phyloP scores from a whole-genome alignment of 495 filamentous ascomycete genomes.

The Alectoria sarmentosa region DNA sequence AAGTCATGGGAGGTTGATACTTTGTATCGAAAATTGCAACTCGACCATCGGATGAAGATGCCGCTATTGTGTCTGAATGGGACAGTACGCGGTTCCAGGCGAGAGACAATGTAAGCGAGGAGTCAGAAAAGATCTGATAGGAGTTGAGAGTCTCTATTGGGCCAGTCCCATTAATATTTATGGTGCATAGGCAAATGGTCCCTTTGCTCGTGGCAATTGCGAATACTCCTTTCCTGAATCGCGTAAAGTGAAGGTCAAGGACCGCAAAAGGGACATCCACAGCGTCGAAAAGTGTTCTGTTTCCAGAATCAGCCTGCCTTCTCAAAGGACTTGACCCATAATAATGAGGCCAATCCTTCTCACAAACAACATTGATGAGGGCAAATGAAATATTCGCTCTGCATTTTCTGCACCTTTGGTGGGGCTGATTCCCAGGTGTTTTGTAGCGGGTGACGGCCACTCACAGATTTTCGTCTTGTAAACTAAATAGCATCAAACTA shows the following conservation, averaged over 20 bases:
- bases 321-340: neutral
- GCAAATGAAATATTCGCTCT: neutral
- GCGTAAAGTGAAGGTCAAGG: slow-evolving; percentile 80
- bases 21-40: slow-evolving; percentile 43
- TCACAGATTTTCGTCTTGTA: slow-evolving; percentile 29
- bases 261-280: slow-evolving; percentile 59
- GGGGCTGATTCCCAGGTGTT: neutral
- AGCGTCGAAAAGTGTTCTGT: slow-evolving; percentile 36
- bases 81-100: slow-evolving; percentile 33
- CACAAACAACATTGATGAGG: neutral
- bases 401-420: neutral
- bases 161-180: slow-evolving; percentile 20
- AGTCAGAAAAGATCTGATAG: slow-evolving; percentile 36
- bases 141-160: slow-evolving; percentile 29
- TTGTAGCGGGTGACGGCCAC: neutral
- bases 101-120: slow-evolving; percentile 61
- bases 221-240: slow-evolving; percentile 45
- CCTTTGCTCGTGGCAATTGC: slow-evolving; percentile 71
- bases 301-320: neutral
- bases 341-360: neutral
- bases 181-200: slow-evolving; percentile 55
- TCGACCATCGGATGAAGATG: slow-evolving; percentile 63
- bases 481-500: slow-evolving; percentile 58
- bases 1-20: neutral
- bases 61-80: slow-evolving; percentile 37